phyloP scores from a whole-genome alignment of 2,329 filamentous ascomycete species.

The Paecilomyces sp. region DNA sequence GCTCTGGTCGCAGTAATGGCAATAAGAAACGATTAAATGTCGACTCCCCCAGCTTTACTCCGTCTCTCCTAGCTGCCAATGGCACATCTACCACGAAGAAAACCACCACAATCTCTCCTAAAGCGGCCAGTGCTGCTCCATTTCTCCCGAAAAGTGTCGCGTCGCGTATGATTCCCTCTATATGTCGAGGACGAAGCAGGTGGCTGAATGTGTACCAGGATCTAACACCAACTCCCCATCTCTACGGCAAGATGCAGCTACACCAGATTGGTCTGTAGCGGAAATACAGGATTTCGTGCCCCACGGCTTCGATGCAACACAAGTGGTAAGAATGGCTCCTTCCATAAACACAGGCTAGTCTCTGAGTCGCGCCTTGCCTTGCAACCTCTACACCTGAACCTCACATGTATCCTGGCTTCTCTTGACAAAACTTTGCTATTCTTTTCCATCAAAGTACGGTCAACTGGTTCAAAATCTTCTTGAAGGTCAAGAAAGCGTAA shows the following conservation, averaged over 20 bases:
- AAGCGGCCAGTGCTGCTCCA: conserved; percentile 76
- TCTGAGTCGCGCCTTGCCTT: conserved; percentile 2
- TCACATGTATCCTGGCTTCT: neutral
- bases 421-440: neutral
- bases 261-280: conserved; percentile 38
- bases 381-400: neutral
- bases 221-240: conserved; percentile 35
- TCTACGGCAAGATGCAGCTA: conserved; percentile 30
- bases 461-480: neutral
- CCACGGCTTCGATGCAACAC: conserved; percentile 43
- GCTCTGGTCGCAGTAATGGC: conserved; percentile 6
- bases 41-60: conserved; percentile 92
- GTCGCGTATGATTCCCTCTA: conserved; percentile 25
- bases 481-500: neutral
- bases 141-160: conserved; percentile 38
- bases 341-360: neutral
- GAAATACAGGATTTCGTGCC: conserved; percentile 48
- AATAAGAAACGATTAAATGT: conserved; percentile 76
- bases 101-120: conserved; percentile 69
- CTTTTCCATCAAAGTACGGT: neutral
- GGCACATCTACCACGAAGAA: conserved; percentile 49
- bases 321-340: conserved; percentile 38
- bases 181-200: conserved; percentile 2
- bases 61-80: conserved; percentile 41
- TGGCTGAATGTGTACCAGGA: conserved; percentile 23